Evolutionary conservation across 2,329 filamentous ascomycete genomes (phyloP), one percentile per base, ranked within the genome.

Genomic region (Fusarium sp.): DNA sequence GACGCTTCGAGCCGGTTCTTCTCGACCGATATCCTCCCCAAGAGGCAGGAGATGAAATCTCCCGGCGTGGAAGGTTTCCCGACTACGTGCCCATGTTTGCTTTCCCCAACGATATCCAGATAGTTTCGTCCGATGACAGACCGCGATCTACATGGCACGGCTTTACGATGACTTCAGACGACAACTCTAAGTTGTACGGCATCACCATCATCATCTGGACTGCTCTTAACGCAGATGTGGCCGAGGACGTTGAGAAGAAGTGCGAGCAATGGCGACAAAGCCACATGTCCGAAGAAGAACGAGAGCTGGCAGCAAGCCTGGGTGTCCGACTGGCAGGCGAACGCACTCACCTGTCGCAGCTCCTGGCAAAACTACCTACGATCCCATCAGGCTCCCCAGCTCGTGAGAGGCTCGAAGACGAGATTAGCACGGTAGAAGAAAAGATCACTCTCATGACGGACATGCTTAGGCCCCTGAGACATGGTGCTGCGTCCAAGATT

Each of bases 21-120:
- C 88, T 99, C 30, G 96, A 99, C 80, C 89, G 94, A 79, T 98
- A 98, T 75, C 96, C 96, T 10, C 91, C 94, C 18, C 93, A 94
- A 78, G 88, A 89, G 70, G 92, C 94, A 77, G 85, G 90, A 24
- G 94, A 97, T 62, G 94, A 98, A 73, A 81, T 92, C 54, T 89
- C 92, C 73, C 87, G 92, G 75, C 88, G 96, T 76, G 94, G 94
- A 57, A 91, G 88, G 61, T 98, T 99, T 77, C 96, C 96, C 1
- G 96, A 99, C 78, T 99, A 98, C 76, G 94, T 99, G 20, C 96
- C 96, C 60, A 98, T 99, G 96, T 99, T 99, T 80, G 94, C 96
- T 57, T 99, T 98, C 76, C 96, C 96, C 47, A 98, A 98, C 80
- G 96, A 99, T 79, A 96, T 99, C 74, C 94, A 94, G 69, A 96